Base-by-base conservation (phyloP, 2,329 filamentous ascomycete species). In the Xylogone sp. region DNA sequence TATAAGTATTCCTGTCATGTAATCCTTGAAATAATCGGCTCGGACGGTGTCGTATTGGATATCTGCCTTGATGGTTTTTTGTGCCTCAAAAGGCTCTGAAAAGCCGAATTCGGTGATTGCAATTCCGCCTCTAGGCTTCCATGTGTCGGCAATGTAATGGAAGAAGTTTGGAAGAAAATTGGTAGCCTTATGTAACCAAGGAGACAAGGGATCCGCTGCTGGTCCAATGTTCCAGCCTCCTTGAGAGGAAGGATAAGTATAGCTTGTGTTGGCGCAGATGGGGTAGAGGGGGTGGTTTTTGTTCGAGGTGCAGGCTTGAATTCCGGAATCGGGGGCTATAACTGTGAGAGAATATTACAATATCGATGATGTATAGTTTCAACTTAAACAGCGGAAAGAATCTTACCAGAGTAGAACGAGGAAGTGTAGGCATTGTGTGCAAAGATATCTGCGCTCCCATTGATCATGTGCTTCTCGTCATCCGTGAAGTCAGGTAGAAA, bases 31-130 rank as follows among this genome's bases (percentile, higher is more conserved):
- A 72, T 94, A 95, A 63, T 84, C 73, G 52, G 82, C 82, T 21
- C 90, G 81, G 75, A 93, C 90, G 57, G 89, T 84, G 68, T 95
- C 90, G 53, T 90, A 73, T 48, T 93, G 73, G 50, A 93, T 83
- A 51, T 64, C 58, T 4, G 43, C 46, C 21, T 59, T 58, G 3
- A 55, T 8, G 2, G 52, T 55, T 34, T 61, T 62, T 20, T 54
- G 46, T 7, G 29, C 48, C 43, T 64, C 61, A 47, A 54, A 64
- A 0, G 61, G 60, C 22, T 64, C 60, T 2, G 60, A 57, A 29
- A 63, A 64, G 13, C 61, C 60, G 48, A 64, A 64, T 42, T 64
- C 61, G 0, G 50, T 56, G 22, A 64, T 44, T 8, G 54, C 56
- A 29, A 64, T 61, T 0, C 61, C 61, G 12, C 57, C 59, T 3